These are phyloP conservation scores for Lasiodiplodia citricola DNA, from an alignment of 2,329 filamentous ascomycete genomes.

Conservation along the genomic window DNA sequence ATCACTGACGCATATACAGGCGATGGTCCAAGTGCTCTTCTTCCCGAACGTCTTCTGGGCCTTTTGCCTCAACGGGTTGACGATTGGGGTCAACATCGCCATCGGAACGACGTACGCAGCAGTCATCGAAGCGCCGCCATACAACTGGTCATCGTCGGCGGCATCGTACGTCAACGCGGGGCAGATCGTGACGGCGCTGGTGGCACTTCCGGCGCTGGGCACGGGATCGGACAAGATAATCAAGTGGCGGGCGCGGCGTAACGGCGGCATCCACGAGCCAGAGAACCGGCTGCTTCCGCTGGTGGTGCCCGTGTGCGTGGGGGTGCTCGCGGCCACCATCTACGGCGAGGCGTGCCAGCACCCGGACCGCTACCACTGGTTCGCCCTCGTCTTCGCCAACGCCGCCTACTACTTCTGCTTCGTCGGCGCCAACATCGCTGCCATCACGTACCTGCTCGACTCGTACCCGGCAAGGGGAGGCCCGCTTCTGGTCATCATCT, in stretches of 20 bases:
- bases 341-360: conserved; percentile 45
- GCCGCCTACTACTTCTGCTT: conserved; percentile 45
- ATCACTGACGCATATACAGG: not conserved
- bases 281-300: conserved; percentile 46
- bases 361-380: conserved; percentile 45
- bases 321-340: conserved; percentile 45
- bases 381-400: conserved; percentile 39
- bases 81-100: conserved; percentile 50
- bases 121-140: conserved; percentile 43
- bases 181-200: conserved; percentile 47
- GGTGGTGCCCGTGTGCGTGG: conserved; percentile 46
- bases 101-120: conserved; percentile 50
- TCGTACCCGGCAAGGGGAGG: conserved; percentile 51
- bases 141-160: conserved; percentile 45
- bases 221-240: conserved; percentile 47
- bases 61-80: conserved; percentile 47
- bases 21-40: conserved; percentile 35
- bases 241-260: conserved; percentile 43
- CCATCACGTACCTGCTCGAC: conserved; percentile 53
- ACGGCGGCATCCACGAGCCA: conserved; percentile 49
- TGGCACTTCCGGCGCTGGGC: conserved; percentile 48
- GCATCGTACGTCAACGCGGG: conserved; percentile 48
- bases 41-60: conserved; percentile 51
- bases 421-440: conserved; percentile 52
- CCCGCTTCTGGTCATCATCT: conserved; percentile 53